Conservation (phyloP, 192 early-diverging fungal species). For the Linnemannia elongata region DNA sequence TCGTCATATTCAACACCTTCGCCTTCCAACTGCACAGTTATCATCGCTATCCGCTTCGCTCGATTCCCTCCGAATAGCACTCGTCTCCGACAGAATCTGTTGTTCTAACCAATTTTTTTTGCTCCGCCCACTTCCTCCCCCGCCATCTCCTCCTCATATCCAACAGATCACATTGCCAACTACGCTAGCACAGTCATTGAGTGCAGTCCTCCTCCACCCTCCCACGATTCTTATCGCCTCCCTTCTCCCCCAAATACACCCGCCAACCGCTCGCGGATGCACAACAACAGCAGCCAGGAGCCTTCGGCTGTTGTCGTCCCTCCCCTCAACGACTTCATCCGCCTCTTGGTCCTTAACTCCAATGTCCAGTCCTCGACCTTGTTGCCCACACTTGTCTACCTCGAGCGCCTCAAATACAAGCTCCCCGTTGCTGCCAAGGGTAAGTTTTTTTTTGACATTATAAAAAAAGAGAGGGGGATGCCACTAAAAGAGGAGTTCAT, state of each 20-base stretch:
- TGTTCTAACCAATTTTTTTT: not conserved
- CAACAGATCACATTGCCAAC: constrained; percentile 47
- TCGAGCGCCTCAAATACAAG: constrained; percentile 72
- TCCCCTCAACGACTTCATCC: constrained; percentile 73
- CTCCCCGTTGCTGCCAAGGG: constrained; percentile 80
- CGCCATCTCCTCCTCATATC: not conserved
- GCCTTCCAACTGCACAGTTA: not conserved
- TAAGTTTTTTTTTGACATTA: constrained; percentile 17
- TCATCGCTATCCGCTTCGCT: not conserved
- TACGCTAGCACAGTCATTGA: constrained; percentile 54
- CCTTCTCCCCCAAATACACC: constrained; percentile 42
- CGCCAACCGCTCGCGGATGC: constrained; percentile 19
- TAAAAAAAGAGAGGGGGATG: not conserved
- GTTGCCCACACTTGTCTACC: constrained; percentile 78
- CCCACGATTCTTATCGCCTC: constrained; percentile 19
- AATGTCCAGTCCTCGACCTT: constrained; percentile 80
- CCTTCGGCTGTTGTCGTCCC: constrained; percentile 59
- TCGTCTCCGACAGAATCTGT: not conserved
- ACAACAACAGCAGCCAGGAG: constrained; percentile 10
- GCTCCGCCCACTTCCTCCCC: not conserved
- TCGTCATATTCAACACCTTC: no score
- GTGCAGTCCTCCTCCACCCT: constrained; percentile 39
- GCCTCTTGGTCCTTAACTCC: constrained; percentile 73
- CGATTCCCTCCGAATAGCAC: not conserved
- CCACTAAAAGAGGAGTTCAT: not conserved